These are phyloP conservation scores for Stipa capillata DNA, from an alignment of 176 grass and related monocot species.

Conservation along the genomic window DNA sequence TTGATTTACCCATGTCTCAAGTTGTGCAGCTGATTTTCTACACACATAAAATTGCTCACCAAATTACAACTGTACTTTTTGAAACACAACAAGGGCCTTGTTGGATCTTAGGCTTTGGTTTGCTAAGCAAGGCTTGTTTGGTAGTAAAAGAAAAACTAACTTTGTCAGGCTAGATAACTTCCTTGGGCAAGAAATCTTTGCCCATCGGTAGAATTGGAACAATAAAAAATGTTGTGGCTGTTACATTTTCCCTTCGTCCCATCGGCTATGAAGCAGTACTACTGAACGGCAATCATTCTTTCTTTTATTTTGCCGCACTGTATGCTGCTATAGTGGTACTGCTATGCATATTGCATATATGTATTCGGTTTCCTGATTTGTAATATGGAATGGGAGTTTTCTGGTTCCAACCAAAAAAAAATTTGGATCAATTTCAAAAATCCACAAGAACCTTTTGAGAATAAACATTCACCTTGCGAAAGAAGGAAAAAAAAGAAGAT, in stretches of 20 bases:
- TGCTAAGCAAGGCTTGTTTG: background rate
- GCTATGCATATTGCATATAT: too few species aligned
- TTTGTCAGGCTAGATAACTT: background rate
- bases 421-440: background rate
- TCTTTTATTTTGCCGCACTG: background rate
- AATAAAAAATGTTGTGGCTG: too few species aligned
- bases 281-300: background rate
- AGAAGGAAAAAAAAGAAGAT: background rate
- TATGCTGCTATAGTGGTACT: too few species aligned
- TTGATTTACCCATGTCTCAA: background rate
- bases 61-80: background rate
- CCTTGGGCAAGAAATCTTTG: too few species aligned
- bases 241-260: too few species aligned
- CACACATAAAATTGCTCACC: too few species aligned
- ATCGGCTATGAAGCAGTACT: background rate
- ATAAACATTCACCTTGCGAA: background rate
- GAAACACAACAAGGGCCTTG: background rate
- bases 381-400: background rate
- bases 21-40: background rate
- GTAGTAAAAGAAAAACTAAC: background rate
- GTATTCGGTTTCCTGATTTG: background rate
- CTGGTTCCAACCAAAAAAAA: background rate
- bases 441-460: background rate
- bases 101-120: background rate
- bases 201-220: too few species aligned